Base-by-base conservation (phyloP, 108 stramenopile species). In the Epithemia pelagica region DNA sequence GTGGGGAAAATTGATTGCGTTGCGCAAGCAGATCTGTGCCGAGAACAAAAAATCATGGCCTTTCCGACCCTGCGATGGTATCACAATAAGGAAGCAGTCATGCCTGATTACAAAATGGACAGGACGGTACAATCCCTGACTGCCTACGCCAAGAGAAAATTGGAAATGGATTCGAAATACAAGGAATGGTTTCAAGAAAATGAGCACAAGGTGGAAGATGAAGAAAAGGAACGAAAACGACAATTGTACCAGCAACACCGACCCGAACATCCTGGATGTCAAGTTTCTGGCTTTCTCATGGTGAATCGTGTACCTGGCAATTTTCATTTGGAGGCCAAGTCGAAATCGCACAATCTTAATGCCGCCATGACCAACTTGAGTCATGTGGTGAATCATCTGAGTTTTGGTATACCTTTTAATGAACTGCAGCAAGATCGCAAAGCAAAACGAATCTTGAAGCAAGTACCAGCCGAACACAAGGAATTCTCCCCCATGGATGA, bases 251-350 rank as follows among this genome's bases (percentile, higher is more conserved):
- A 75, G 32, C 81, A 86, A 54, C 73, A 75, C 55, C 76, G 85
- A 32, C 83, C 89, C 15, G 89, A 96, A 26, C 89, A 94, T 74
- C 93, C 95, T 7, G 88, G 87, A 2, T 96, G 96, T 72, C 82
- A 87, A 71, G 86, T 95, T 24, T 78, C 79, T 25, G 94, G 94
- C 63, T 75, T 85, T 64, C 51, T 92, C 23, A 81, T 86, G 78
- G 94, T 97, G 25, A 96, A 97, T 75, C 90, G 97, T 32, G 97
- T 98, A 8, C 97, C 97, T 2, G 97, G 97, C 0, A 98, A 97
- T 70, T 96, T 98, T 75, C 95, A 96, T 73, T 84, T 98, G 62
- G 96, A 97, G 78, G 94, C 95, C 59, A 90, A 86, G 63, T 92
- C 90, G n/a, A 86, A 88, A 64, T 82, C 88, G 65, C 96, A 97